These are phyloP conservation scores for Citrullus mucosospermus DNA, from an alignment of 306 rosid species.

Conservation along the genomic window DNA sequence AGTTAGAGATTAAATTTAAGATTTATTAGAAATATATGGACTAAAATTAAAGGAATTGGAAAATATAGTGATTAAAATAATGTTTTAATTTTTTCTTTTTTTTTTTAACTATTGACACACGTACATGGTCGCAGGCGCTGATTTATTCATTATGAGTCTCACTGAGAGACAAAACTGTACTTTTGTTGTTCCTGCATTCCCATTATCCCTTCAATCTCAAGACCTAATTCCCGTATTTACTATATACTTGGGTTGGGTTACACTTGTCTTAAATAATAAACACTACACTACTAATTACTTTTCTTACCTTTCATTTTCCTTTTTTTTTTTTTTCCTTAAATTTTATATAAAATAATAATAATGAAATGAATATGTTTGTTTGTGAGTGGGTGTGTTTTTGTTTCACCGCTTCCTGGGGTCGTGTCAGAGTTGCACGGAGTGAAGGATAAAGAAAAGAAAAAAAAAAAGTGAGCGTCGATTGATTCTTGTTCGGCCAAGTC, in stretches of 20 bases:
- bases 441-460: background rate
- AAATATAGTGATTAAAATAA: too few species aligned
- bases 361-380: background rate
- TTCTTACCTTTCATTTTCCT: background rate
- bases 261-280: background rate
- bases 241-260: too few species aligned
- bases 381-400: background rate
- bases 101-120: too few species aligned
- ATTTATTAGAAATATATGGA: too few species aligned
- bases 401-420: background rate
- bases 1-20: too few species aligned
- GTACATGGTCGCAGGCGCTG: background rate
- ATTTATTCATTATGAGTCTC: background rate
- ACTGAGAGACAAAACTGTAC: background rate
- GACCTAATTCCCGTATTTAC: background rate
- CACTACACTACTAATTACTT: background rate
- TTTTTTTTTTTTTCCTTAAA: too few species aligned
- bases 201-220: background rate
- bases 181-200: background rate
- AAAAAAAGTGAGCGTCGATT: background rate
- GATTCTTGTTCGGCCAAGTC: background rate
- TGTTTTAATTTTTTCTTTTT: too few species aligned
- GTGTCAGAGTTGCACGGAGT: constrained; percentile 4
- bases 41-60: too few species aligned
- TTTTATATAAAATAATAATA: background rate